Evolutionary conservation across 2,329 filamentous ascomycete species (phyloP), one percentile per base, ranked within the genome.

Genomic region (Juglanconis oblonga): DNA sequence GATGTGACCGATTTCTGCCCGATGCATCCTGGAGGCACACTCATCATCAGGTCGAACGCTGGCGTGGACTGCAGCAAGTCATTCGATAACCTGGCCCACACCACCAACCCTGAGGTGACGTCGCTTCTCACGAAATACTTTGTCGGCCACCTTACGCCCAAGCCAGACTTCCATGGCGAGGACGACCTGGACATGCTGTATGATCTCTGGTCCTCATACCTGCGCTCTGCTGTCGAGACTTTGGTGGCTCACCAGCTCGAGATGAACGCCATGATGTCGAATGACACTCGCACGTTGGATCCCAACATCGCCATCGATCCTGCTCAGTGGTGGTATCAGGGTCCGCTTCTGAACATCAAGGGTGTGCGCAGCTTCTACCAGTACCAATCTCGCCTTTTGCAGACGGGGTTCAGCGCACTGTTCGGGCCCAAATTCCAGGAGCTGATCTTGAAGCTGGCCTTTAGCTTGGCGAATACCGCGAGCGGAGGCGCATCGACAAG

Each of bases 121-220:
- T 81, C 79, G 65, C 73, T 84, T 1, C 67, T 84, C 4, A 81
- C 80, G 0, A 82, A 82, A 47, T 84, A 84, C 65, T 82, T 82
- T 56, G 76, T 83, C 8, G 81, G 80, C 0, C 77, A 82, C 31
- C 64, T 83, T 11, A 77, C 78, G 0, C 74, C 77, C 1, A 82
- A 83, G 67, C 79, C 81, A 0, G 75, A 81, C 48, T 80, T 77
- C 52, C 73, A 75, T n/a, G 68, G 69, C 13, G 73, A 69, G 14
- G 68, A 73, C 0, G 80, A 82, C 8, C 69, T 83, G 17, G 73
- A 73, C 1, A 67, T 69, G 8, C 66, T 83, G 1, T 80, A 83
- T 57, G 77, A 81, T 62, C 72, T 81, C 6, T 84, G 80, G 80
- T 70, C 76, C 0, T 75, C 76, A 0, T 83, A 83, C 60, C 72